phyloP scores from a whole-genome alignment of 129 eudicot genomes.

The Flaveria bidentis region DNA sequence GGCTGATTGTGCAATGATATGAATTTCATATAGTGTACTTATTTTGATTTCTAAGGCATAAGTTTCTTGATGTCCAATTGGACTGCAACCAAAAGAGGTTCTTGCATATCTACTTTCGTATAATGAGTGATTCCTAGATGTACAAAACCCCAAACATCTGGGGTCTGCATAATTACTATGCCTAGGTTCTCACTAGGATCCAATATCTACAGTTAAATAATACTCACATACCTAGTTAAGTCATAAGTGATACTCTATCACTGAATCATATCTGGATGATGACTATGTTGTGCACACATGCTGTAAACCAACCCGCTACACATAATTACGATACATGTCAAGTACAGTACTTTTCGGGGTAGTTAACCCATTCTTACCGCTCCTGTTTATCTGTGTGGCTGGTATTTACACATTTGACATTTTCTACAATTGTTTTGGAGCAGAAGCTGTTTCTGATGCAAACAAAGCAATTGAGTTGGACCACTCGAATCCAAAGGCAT shows the following conservation, averaged over 20 bases:
- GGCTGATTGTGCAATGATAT: conserved; percentile 13
- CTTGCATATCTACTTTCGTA: not conserved
- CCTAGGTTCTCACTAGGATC: not conserved
- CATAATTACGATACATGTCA: not conserved
- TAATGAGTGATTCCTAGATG: not conserved
- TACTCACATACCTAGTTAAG: not conserved
- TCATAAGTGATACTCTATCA: not conserved
- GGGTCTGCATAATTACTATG: not conserved
- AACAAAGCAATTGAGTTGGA: conserved; percentile 79
- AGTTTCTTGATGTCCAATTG: not conserved
- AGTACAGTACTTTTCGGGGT: not conserved
- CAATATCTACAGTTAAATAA: not conserved
- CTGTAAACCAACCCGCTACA: not conserved
- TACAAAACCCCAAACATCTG: not conserved
- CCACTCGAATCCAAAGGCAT: conserved; percentile 61
- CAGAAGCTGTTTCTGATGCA: conserved; percentile 93
- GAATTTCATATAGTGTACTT: not conserved
- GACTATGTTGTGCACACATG: not conserved
- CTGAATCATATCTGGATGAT: not conserved
- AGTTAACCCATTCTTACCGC: not conserved
- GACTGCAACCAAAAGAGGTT: not conserved
- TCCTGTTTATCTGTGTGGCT: not conserved
- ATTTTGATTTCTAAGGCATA: not conserved
- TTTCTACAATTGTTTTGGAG: conserved; percentile 17
- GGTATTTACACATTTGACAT: not conserved